phyloP scores from a whole-genome alignment of 2,329 filamentous ascomycete genomes.

The Xylaria polymorpha region DNA sequence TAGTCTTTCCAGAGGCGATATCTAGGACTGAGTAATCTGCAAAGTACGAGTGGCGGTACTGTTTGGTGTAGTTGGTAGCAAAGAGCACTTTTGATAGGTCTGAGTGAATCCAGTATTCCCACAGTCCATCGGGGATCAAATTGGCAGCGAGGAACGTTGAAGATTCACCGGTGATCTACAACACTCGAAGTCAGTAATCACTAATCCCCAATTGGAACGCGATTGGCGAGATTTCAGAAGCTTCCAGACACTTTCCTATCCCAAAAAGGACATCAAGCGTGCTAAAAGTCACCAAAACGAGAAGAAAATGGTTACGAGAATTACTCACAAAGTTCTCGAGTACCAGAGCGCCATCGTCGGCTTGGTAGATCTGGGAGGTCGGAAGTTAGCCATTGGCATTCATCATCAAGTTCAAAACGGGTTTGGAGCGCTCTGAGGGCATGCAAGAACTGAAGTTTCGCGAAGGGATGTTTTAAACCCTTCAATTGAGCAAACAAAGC shows the following conservation, averaged over 20 bases:
- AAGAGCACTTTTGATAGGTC: slow-evolving; percentile 70
- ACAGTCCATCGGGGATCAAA: slow-evolving; percentile 65
- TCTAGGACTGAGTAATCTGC: slow-evolving; percentile 74
- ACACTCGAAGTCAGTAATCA: too few species aligned
- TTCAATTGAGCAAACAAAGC: not conserved
- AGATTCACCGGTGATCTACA: slow-evolving; percentile 58
- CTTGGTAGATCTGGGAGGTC: slow-evolving; percentile 58
- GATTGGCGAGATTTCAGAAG: too few species aligned
- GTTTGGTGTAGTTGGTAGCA: slow-evolving; percentile 73
- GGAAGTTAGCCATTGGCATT: slow-evolving; percentile 17
- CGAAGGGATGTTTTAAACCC: not conserved
- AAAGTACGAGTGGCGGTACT: slow-evolving; percentile 76
- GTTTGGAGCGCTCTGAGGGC: not conserved
- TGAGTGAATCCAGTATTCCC: slow-evolving; percentile 70
- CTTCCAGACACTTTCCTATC: too few species aligned
- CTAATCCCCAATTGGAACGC: too few species aligned
- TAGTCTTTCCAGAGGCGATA: slow-evolving; percentile 65
- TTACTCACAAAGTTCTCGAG: slow-evolving; percentile 67
- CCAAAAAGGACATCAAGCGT: too few species aligned
- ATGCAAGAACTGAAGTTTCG: not conserved
- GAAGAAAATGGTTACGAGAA: too few species aligned
- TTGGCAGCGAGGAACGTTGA: slow-evolving; percentile 68
- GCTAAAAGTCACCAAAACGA: too few species aligned
- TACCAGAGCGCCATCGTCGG: slow-evolving; percentile 63
- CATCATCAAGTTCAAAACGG: not conserved